These are phyloP conservation scores for Heracleum sosnowskyi DNA, from an alignment of 129 eudicot genomes.

Conservation along the genomic window DNA sequence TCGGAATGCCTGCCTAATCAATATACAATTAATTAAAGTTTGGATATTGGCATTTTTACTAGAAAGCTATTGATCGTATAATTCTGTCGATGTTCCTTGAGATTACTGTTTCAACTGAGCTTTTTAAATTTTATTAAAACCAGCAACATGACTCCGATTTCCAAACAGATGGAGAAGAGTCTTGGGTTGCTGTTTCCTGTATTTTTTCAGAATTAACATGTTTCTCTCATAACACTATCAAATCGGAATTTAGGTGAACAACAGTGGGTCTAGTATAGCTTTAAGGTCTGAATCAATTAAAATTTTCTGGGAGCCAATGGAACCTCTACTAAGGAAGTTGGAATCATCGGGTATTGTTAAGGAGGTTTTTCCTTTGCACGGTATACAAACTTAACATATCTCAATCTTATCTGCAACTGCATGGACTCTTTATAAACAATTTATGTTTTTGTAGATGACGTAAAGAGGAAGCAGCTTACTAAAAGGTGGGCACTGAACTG, in stretches of 20 bases:
- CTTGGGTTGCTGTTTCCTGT: not conserved
- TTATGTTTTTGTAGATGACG: conserved; percentile 47
- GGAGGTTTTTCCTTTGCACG: conserved; percentile 89
- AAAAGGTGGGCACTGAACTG: conserved; percentile 88
- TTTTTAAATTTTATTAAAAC: not conserved
- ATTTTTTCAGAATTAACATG: not conserved
- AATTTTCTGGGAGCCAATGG: conserved; percentile 61
- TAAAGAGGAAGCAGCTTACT: conserved; percentile 59
- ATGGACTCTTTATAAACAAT: not conserved
- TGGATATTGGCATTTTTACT: not conserved
- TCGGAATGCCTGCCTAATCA: not conserved
- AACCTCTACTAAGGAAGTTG: conserved; percentile 61
- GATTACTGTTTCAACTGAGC: not conserved
- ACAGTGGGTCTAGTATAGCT: conserved; percentile 21
- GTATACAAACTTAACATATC: conserved; percentile 23
- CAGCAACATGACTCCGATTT: not conserved
- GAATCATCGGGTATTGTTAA: conserved; percentile 59
- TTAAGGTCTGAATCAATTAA: conserved; percentile 35
- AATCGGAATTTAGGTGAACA: conserved; percentile 48
- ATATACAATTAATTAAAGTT: not conserved
- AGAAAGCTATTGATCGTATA: not conserved
- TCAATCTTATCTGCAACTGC: not conserved
- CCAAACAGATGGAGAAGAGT: not conserved
- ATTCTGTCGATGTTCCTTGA: not conserved
- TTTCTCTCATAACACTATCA: not conserved